These are phyloP conservation scores for Diaporthe citri DNA, from an alignment of 2,329 filamentous ascomycete species.

Conservation along the genomic window DNA sequence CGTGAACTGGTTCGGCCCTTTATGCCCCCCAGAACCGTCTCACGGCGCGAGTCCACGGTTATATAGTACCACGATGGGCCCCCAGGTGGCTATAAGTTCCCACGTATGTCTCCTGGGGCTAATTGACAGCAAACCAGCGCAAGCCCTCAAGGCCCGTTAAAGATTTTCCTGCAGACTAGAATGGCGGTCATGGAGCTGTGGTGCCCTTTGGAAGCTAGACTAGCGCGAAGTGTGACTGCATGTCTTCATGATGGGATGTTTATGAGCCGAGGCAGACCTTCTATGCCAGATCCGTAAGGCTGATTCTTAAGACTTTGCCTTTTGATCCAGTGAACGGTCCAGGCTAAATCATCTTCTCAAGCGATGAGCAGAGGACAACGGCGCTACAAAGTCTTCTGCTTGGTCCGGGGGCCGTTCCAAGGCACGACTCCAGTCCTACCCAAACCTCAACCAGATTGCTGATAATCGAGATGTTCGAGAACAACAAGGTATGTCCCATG, in stretches of 20 bases:
- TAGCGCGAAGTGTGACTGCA: neutral
- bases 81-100: neutral
- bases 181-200: neutral
- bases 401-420: neutral
- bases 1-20: too few species aligned
- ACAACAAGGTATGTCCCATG: neutral
- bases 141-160: neutral
- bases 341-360: neutral
- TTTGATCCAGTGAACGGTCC: neutral
- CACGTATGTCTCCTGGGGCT: neutral
- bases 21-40: neutral
- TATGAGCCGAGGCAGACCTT: neutral
- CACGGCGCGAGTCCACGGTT: neutral
- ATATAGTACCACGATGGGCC: neutral
- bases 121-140: neutral
- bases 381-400: neutral
- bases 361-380: neutral
- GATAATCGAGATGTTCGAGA: neutral
- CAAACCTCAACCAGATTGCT: neutral
- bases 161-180: neutral
- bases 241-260: neutral
- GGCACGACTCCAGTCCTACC: neutral
- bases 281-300: neutral
- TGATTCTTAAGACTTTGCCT: neutral
- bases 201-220: neutral